Conservation (phyloP, 2,329 filamentous ascomycete species). For the Arthrocladium fulminans region DNA sequence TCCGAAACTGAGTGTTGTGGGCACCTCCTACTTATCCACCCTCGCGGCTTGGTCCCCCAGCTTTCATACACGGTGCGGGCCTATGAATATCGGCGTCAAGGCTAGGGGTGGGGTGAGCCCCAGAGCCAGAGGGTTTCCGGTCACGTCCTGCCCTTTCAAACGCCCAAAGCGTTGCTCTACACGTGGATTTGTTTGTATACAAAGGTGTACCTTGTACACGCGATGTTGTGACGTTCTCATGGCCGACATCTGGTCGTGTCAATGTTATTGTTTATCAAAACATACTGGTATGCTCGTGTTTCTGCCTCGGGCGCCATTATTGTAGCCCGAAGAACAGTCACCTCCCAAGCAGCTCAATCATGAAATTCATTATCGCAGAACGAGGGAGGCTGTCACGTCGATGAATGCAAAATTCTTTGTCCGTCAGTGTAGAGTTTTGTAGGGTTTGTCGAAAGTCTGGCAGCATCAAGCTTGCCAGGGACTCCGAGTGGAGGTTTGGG, state of each 20-base stretch:
- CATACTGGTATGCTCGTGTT: background rate
- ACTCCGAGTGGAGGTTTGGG: too few relatives aligned
- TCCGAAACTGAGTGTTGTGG: too few relatives aligned
- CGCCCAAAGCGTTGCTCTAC: background rate
- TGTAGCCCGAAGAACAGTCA: too few relatives aligned
- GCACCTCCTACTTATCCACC: too few relatives aligned
- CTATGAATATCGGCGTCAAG: background rate
- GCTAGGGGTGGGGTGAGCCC: background rate
- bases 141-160: background rate
- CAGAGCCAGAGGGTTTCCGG: background rate
- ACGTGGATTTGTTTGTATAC: background rate
- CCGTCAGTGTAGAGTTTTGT: background rate
- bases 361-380: background rate
- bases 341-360: background rate
- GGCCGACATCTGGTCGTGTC: slow-evolving; percentile 7
- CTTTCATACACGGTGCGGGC: slow-evolving; percentile 1
- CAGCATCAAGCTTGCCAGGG: too few relatives aligned
- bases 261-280: slow-evolving; percentile 2
- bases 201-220: background rate
- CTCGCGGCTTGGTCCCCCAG: background rate
- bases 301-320: background rate
- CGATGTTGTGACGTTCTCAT: slow-evolving; percentile 5
- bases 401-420: background rate
- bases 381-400: background rate
- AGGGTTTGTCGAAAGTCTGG: background rate